These are phyloP conservation scores for Scheffersomyces amazonensis DNA, from an alignment of 805 yeast genomes.

Conservation along the genomic window DNA sequence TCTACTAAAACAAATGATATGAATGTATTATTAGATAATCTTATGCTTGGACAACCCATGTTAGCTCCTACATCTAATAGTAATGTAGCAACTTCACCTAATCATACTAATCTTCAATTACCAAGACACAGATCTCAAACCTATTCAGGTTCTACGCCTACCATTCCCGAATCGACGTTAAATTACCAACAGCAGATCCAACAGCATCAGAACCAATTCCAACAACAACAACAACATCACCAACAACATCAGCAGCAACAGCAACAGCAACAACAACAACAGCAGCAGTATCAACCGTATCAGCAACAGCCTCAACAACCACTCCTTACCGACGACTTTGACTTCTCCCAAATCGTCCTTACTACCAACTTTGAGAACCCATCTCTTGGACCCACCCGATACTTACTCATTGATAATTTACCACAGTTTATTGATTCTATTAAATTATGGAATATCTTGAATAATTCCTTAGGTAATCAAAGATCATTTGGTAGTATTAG, in stretches of 20 bases:
- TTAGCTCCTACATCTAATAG: slow-evolving; percentile 4
- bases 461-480: slow-evolving; percentile 17
- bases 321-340: slow-evolving; percentile 52
- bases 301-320: slow-evolving; percentile 15
- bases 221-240: slow-evolving; percentile 4
- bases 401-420: slow-evolving; percentile 74
- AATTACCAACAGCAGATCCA: slow-evolving; percentile 9
- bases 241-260: slow-evolving; percentile 6
- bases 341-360: slow-evolving; percentile 55
- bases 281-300: background rate
- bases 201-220: slow-evolving; percentile 10
- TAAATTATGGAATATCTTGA: slow-evolving; percentile 25
- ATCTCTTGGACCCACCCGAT: slow-evolving; percentile 70
- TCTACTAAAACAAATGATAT: slow-evolving; percentile 22
- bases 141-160: slow-evolving; percentile 33
- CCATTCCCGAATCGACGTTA: slow-evolving; percentile 14
- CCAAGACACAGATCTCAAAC: slow-evolving; percentile 41
- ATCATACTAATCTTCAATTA: background rate
- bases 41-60: slow-evolving; percentile 21
- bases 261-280: slow-evolving; percentile 7
- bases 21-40: slow-evolving; percentile 27
- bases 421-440: slow-evolving; percentile 66
- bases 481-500: slow-evolving; percentile 11
- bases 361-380: slow-evolving; percentile 74
- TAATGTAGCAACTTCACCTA: background rate